Evolutionary conservation across 345 rosid genomes (phyloP).

Genomic region (Ricinus communis): DNA sequence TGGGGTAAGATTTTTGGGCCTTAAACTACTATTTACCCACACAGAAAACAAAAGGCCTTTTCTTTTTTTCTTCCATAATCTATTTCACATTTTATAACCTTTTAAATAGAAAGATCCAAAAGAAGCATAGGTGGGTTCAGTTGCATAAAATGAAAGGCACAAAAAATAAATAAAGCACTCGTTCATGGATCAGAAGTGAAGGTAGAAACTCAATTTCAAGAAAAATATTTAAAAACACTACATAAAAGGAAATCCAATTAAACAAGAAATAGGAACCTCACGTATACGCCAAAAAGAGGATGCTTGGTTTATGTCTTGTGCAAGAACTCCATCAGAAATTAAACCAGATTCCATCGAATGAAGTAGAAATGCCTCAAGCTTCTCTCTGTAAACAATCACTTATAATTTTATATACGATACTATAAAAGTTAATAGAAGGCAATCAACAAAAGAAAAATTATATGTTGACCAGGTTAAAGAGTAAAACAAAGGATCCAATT

Average conservation of each 20-base stretch:
- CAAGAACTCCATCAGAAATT: conserved; percentile 86
- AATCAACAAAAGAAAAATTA: neutral
- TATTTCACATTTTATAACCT: too few species aligned
- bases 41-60: too few species aligned
- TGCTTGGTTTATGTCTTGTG: conserved; percentile 91
- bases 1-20: neutral
- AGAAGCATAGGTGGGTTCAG: neutral
- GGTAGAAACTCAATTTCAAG: neutral
- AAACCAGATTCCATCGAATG: conserved; percentile 74
- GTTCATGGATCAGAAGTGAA: conserved; percentile 10
- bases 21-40: too few species aligned
- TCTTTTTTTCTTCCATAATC: too few species aligned
- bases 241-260: neutral
- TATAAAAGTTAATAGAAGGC: conserved; percentile 4
- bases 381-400: conserved; percentile 58
- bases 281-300: conserved; percentile 90
- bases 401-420: neutral
- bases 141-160: neutral
- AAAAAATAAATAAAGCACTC: neutral
- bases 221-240: neutral
- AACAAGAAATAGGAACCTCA: conserved; percentile 56
- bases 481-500: neutral
- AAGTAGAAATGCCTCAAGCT: conserved; percentile 85
- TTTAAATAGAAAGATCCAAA: neutral
- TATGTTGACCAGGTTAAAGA: neutral